A percentile compares a stretch with the other conserved stretches of the same genome.
Evolutionary conservation across 106 monocot species (phyloP).

Genomic region (Dioscorea zingiberensis): DNA sequence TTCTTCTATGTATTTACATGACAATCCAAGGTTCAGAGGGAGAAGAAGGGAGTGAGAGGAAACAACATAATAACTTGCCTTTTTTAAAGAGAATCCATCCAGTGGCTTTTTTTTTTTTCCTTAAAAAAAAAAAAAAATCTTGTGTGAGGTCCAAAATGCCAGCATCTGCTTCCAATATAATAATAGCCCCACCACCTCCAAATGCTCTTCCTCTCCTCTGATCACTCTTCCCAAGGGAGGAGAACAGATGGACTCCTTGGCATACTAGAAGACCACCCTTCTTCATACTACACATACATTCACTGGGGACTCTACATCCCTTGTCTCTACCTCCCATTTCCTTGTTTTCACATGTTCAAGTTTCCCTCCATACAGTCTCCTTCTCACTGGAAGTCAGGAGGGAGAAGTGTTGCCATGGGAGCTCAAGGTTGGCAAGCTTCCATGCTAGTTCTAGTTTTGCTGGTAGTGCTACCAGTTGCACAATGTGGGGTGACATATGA

Average conservation of each 20-base stretch:
- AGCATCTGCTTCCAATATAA: background rate
- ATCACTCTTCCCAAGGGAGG: background rate
- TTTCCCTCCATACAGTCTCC: background rate
- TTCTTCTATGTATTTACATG: no score
- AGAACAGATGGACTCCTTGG: background rate
- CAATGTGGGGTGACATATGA: slow-evolving; percentile 1
- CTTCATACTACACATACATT: no score
- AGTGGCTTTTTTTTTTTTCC: no score
- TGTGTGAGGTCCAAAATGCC: background rate
- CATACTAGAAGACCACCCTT: background rate
- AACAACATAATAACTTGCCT: no score
- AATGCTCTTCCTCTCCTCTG: background rate
- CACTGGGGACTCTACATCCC: no score
- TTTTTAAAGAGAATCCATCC: no score
- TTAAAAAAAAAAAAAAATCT: no score
- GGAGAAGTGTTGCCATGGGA: no score
- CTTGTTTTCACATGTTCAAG: background rate
- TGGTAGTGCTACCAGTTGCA: background rate
- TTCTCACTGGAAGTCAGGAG: no score
- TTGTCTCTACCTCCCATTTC: background rate
- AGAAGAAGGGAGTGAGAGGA: no score
- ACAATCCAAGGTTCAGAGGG: no score
- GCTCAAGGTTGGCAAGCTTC: no score
- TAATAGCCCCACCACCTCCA: background rate
- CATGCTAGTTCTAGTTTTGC: background rate